Evolutionary conservation across 495 filamentous ascomycete species (phyloP).

Genomic region (Aspergillus olivimuriae): DNA sequence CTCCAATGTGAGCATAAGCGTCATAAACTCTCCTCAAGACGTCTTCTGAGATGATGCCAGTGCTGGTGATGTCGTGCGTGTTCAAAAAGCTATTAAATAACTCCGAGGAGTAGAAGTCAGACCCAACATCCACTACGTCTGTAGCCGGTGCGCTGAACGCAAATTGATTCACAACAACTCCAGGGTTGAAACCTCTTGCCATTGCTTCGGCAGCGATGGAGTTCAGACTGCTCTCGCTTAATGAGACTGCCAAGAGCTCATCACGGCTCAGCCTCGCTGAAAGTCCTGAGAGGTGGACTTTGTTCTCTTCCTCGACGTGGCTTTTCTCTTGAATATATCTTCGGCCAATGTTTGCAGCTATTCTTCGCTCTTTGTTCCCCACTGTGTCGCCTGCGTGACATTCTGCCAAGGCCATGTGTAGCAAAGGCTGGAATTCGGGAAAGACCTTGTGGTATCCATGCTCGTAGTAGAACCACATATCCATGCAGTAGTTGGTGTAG

Average conservation of each 20-base stretch:
- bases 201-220: slow-evolving; percentile 9
- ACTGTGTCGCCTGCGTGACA: too few relatives aligned
- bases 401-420: too few relatives aligned
- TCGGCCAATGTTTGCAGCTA: neutral
- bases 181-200: slow-evolving; percentile 19
- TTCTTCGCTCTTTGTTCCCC: neutral
- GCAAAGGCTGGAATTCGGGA: too few relatives aligned
- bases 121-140: slow-evolving; percentile 28
- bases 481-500: neutral
- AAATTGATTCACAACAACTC: slow-evolving; percentile 19
- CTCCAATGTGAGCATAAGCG: slow-evolving; percentile 19
- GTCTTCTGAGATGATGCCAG: slow-evolving; percentile 24
- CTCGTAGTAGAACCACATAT: neutral
- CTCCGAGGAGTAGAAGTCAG: slow-evolving; percentile 25
- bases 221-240: neutral
- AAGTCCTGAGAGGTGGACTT: neutral
- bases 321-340: neutral
- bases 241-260: neutral
- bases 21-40: slow-evolving; percentile 20
- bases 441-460: neutral
- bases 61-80: slow-evolving; percentile 24
- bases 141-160: slow-evolving; percentile 24
- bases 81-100: slow-evolving; percentile 28
- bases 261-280: neutral
- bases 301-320: neutral